Evolutionary conservation across 176 grass and related monocot species (phyloP).

Genomic region (Bonia amplexicaulis): DNA sequence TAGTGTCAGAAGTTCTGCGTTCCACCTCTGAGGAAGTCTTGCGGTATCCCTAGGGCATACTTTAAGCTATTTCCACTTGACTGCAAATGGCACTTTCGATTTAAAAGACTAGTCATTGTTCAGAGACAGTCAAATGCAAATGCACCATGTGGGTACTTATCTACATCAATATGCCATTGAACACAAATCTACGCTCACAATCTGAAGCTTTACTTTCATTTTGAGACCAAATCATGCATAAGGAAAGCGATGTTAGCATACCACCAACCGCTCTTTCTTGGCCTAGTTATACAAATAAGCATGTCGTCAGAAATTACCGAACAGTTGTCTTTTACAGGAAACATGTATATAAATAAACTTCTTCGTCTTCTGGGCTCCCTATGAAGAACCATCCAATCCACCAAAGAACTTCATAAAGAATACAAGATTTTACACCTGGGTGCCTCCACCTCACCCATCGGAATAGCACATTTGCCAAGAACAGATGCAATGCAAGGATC

Average conservation of each 20-base stretch:
- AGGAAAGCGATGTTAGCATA: background rate
- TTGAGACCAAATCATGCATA: constrained; percentile 1
- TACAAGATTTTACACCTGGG: background rate
- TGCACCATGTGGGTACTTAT: background rate
- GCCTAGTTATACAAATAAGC: background rate
- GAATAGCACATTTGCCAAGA: background rate
- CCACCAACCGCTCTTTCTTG: background rate
- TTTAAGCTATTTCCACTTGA: background rate
- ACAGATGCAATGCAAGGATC: background rate
- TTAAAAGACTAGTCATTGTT: background rate
- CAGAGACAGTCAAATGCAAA: constrained; percentile 4
- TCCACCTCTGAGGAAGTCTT: constrained; percentile 32
- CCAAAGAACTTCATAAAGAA: background rate
- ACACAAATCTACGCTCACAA: background rate
- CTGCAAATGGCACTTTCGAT: background rate
- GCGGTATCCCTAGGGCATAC: constrained; percentile 35
- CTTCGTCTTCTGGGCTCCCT: background rate
- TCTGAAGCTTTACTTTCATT: background rate
- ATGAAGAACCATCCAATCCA: background rate
- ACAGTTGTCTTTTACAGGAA: background rate
- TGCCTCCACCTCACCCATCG: background rate
- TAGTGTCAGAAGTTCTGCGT: background rate
- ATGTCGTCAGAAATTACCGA: background rate
- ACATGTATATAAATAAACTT: background rate
- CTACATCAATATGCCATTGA: background rate